Conservation (phyloP, 306 rosid species). For the Argentina anserina region DNA sequence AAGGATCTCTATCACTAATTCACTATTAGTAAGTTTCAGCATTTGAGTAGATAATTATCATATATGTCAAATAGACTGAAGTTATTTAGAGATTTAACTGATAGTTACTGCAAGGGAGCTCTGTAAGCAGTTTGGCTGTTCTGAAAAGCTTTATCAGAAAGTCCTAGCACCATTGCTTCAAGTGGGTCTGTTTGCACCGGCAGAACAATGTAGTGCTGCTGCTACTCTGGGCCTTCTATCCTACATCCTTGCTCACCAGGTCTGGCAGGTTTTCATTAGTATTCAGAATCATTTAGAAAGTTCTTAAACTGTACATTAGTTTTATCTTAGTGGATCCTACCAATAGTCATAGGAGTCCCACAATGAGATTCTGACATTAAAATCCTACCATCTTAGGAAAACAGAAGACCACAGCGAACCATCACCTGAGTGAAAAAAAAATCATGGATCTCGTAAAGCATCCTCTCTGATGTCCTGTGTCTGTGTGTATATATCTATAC, state of each 20-base stretch:
- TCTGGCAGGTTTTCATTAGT: slow-evolving; percentile 11
- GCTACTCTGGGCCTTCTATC: slow-evolving; percentile 46
- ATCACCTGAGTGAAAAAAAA: neutral
- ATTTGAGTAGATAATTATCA: neutral
- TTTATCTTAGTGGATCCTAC: slow-evolving; percentile 1
- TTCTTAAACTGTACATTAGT: neutral
- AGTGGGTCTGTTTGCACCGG: slow-evolving; percentile 49
- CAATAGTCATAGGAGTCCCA: neutral
- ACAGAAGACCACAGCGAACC: neutral
- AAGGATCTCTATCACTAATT: slow-evolving; percentile 25
- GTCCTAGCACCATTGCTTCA: slow-evolving; percentile 50
- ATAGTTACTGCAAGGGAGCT: slow-evolving; percentile 59
- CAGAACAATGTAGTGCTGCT: slow-evolving; percentile 62
- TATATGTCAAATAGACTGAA: neutral
- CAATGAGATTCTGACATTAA: neutral
- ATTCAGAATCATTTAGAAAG: neutral
- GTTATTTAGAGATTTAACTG: slow-evolving; percentile 30
- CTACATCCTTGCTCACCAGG: slow-evolving; percentile 56
- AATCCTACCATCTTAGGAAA: neutral
- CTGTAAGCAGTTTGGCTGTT: slow-evolving; percentile 50
- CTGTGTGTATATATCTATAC: neutral
- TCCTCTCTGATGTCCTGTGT: neutral
- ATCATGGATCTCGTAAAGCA: neutral
- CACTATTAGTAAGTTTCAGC: slow-evolving; percentile 2
- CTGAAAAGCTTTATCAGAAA: slow-evolving; percentile 43